These are phyloP conservation scores for Colletotrichum karsti DNA, from an alignment of 2,329 filamentous ascomycete species.

Conservation along the genomic window DNA sequence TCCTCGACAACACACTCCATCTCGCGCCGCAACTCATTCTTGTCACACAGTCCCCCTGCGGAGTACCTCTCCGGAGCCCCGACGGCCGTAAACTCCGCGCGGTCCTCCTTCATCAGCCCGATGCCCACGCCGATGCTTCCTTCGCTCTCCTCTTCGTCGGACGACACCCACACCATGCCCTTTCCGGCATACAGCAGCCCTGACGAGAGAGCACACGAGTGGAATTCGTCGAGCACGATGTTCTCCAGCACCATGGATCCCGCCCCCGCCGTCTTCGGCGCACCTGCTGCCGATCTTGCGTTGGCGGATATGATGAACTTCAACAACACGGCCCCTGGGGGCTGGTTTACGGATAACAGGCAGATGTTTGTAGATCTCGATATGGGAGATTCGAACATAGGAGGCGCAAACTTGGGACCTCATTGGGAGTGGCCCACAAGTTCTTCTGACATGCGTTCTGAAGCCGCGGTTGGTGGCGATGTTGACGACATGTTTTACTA, in stretches of 20 bases:
- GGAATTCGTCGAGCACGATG: conserved; percentile 30
- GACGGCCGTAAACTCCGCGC: conserved; percentile 14
- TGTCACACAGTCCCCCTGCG: not conserved
- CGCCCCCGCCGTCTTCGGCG: not conserved
- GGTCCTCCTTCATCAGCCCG: conserved; percentile 26
- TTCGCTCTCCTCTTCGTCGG: conserved; percentile 7
- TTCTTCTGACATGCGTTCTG: conserved; percentile 34
- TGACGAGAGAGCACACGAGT: conserved; percentile 35
- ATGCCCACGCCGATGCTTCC: conserved; percentile 27
- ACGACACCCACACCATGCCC: conserved; percentile 24
- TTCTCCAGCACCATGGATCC: not conserved
- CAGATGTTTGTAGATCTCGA: not conserved
- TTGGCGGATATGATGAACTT: not conserved
- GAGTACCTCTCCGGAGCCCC: conserved; percentile 23
- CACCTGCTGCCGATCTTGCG: not conserved
- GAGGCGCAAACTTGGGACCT: too few relatives aligned
- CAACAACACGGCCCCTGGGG: not conserved
- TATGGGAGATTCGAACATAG: not conserved
- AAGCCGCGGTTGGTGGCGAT: conserved; percentile 28
- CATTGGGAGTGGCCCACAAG: not conserved
- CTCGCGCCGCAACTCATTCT: not conserved
- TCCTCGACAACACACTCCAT: not conserved
- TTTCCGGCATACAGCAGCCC: conserved; percentile 33
- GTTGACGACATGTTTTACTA: conserved; percentile 32
- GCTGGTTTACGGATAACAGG: not conserved